Conservation (phyloP, 2,329 filamentous ascomycete species). For the Chaetomiaceae sp. region DNA sequence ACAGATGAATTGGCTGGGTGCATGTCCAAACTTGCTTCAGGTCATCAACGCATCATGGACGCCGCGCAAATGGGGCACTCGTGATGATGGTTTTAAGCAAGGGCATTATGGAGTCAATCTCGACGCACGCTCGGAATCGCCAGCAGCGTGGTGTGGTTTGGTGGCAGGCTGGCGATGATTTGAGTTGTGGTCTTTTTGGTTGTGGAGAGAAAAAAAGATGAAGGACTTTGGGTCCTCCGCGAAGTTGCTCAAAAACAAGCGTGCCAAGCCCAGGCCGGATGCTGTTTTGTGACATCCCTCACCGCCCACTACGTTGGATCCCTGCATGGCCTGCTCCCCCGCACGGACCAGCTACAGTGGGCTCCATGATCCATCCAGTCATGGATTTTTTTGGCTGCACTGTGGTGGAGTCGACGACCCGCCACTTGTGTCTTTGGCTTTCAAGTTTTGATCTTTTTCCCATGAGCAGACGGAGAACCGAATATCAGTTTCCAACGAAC, state of each 20-base stretch:
- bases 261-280: slow-evolving; percentile 1
- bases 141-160: slow-evolving; percentile 37
- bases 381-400: slow-evolving; percentile 16
- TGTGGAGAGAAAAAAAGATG: slow-evolving; percentile 19
- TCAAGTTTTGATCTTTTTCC: slow-evolving; percentile 26
- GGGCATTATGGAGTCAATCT: slow-evolving; percentile 48
- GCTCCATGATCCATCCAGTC: slow-evolving; percentile 16
- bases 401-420: slow-evolving; percentile 22
- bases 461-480: slow-evolving; percentile 12
- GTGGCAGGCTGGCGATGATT: slow-evolving; percentile 35
- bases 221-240: slow-evolving; percentile 4
- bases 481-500: slow-evolving; percentile 10
- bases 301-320: slow-evolving; percentile 23
- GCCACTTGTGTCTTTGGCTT: slow-evolving; percentile 20
- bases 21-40: slow-evolving; percentile 57
- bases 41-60: slow-evolving; percentile 63
- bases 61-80: slow-evolving; percentile 57
- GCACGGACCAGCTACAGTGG: slow-evolving; percentile 12
- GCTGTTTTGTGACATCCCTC: slow-evolving; percentile 16
- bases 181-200: slow-evolving; percentile 29
- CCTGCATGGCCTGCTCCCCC: slow-evolving; percentile 7
- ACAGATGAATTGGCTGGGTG: slow-evolving; percentile 9
- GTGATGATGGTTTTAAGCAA: slow-evolving; percentile 65
- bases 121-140: slow-evolving; percentile 49
- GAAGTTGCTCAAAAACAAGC: slow-evolving; percentile 14